Conservation (phyloP, 768 basidiomycete species). For the Hydnomerulius pinastri region DNA sequence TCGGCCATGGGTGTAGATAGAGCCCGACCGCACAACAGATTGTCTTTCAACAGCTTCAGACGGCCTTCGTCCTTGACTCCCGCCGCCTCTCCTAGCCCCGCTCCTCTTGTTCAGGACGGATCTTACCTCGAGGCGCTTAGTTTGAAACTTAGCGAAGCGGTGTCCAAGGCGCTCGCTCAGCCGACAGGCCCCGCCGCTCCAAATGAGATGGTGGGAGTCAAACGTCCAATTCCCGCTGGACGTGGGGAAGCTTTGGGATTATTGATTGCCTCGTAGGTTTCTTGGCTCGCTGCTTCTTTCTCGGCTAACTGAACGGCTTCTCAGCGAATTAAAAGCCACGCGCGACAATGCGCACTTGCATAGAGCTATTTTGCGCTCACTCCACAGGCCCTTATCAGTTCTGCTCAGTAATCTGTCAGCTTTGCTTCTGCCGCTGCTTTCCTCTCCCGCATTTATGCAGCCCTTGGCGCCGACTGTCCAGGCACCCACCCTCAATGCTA, state of each 20-base stretch:
- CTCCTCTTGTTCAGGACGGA: conserved; percentile 68
- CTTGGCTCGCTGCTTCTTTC: conserved; percentile 8
- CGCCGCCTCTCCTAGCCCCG: conserved; percentile 33
- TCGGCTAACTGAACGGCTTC: conserved; percentile 13
- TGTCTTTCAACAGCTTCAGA: conserved; percentile 61
- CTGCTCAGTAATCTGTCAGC: conserved; percentile 69
- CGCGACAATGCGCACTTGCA: conserved; percentile 64
- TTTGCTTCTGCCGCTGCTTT: conserved; percentile 64
- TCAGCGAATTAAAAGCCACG: conserved; percentile 69
- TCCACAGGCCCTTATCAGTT: conserved; percentile 78
- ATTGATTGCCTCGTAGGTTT: conserved; percentile 69
- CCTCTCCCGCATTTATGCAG: conserved; percentile 60
- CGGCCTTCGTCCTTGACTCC: conserved; percentile 48
- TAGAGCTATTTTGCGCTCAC: conserved; percentile 68
- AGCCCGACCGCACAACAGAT: conserved; percentile 53
- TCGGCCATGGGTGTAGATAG: conserved; percentile 44
- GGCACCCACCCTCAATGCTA: conserved; percentile 56
- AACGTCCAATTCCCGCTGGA: conserved; percentile 71
- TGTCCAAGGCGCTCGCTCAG: conserved; percentile 72
- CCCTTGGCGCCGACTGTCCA: conserved; percentile 53
- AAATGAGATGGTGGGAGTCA: conserved; percentile 62
- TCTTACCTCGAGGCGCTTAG: conserved; percentile 78
- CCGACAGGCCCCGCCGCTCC: conserved; percentile 54
- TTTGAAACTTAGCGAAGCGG: conserved; percentile 79
- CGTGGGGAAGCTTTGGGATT: conserved; percentile 67